phyloP scores from a whole-genome alignment of 768 basidiomycete genomes.

The Boletus sensibilis region DNA sequence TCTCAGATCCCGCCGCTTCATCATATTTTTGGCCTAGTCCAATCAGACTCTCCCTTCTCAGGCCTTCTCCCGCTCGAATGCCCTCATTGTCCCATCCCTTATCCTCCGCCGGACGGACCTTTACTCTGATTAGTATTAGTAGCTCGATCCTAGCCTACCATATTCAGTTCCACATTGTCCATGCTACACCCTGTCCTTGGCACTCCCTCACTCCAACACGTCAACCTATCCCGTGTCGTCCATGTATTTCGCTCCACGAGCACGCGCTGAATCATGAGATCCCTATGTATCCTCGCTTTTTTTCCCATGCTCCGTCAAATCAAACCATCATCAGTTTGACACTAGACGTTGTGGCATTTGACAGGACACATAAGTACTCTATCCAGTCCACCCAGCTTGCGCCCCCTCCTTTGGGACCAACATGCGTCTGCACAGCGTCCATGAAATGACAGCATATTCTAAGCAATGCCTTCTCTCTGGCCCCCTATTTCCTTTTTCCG shows the following conservation, averaged over 20 bases:
- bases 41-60: no score
- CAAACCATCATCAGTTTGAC: neutral
- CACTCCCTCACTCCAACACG: no score
- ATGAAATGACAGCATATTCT: slow-evolving; percentile 10
- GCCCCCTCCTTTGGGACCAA: slow-evolving; percentile 13
- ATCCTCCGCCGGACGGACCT: slow-evolving; percentile 18
- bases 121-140: neutral
- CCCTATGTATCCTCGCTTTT: neutral
- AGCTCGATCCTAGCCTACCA: neutral
- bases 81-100: no score
- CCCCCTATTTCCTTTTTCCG: slow-evolving; percentile 15
- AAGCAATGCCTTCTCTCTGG: neutral
- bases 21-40: neutral
- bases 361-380: neutral
- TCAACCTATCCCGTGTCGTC: no score
- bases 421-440: slow-evolving; percentile 14
- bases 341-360: neutral
- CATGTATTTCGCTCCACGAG: neutral
- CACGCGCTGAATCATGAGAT: neutral
- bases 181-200: no score
- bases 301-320: neutral
- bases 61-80: no score
- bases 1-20: slow-evolving; percentile 3
- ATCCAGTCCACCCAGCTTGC: neutral
- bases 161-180: neutral